Base-by-base conservation (phyloP, 2,329 filamentous ascomycete species). In the Raffaelea ambrosiae region DNA sequence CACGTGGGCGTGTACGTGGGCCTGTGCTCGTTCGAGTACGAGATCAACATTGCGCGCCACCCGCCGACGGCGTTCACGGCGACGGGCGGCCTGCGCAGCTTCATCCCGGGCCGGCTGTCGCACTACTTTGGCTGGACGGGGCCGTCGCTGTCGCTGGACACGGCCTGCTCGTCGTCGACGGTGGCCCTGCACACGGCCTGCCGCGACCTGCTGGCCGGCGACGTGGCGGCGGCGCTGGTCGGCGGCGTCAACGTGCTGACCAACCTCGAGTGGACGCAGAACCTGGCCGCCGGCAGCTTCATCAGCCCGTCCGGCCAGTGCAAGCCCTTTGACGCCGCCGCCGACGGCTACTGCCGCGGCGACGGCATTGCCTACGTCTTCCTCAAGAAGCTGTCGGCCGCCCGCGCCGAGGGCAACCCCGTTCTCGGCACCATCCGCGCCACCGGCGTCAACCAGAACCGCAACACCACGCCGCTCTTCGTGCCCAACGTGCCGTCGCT, bases 301-400 rank as follows among this genome's bases (percentile, higher is more conserved):
- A 53, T 61, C 1, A 59, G 57, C 38, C 52, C 55, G 4, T 60
- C 60, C 0, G 63, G 63, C 0, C 54, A 57, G 42, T 64, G 59
- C 46, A 62, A 61, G 50, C 54, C 63, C 1, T 65, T 65, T 43
- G 61, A 63, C 22, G 49, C 48, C 0, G 19, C 33, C 1, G 60
- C 55, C 9, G 66, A 74, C 50, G 76, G 76, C 0, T 79, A 77
- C 51, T 73, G 67, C 5, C 63, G 74, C 4, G 75, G 67, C 2
- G 76, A 80, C 42, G 74, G 68, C 0, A 56, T 66, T 5, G 69
- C 55, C 0, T 55, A 60, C 1, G 57, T 79, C 1, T 54, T 75
- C 1, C 52, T 79, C 0, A 79, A 79, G 60, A 63, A 55, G 14
- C 58, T 77, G 0, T 59, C 62, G 1, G 58, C 63, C 31, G 76